These are phyloP conservation scores for Nannizzia gypsea DNA, from an alignment of 2,329 filamentous ascomycete species.

Conservation along the genomic window DNA sequence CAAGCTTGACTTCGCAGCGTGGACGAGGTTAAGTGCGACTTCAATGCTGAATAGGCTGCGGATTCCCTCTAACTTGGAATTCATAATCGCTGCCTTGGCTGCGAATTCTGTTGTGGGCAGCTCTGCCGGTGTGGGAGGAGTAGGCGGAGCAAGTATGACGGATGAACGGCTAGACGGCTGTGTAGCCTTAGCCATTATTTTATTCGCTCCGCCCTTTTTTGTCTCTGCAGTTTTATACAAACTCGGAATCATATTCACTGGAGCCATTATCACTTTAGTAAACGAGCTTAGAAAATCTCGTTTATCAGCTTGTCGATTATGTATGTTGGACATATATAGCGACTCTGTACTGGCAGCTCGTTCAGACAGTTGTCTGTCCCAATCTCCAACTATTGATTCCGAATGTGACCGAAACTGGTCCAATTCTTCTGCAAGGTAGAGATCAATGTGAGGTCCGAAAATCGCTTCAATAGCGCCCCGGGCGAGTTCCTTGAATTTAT, in stretches of 20 bases:
- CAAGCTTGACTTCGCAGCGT: conserved; percentile 74
- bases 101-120: conserved; percentile 83
- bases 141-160: conserved; percentile 23
- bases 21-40: conserved; percentile 78
- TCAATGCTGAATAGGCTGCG: conserved; percentile 93
- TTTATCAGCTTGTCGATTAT: conserved; percentile 83
- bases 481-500: conserved; percentile 52
- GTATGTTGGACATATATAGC: conserved; percentile 86
- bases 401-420: conserved; percentile 70
- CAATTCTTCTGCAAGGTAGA: conserved; percentile 85
- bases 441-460: conserved; percentile 86
- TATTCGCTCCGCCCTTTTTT: conserved; percentile 19
- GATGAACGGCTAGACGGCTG: conserved; percentile 26
- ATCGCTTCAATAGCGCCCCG: conserved; percentile 57
- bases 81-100: conserved; percentile 96
- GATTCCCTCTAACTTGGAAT: conserved; percentile 85
- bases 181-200: conserved; percentile 16
- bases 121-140: conserved; percentile 34
- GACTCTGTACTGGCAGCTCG: conserved; percentile 85
- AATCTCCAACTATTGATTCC: conserved; percentile 63
- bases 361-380: conserved; percentile 86
- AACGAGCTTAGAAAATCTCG: conserved; percentile 93
- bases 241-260: conserved; percentile 75
- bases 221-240: conserved; percentile 45
- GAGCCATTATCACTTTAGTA: conserved; percentile 99